Evolutionary conservation across 2,329 filamentous ascomycete species (phyloP), one percentile per base, ranked within the genome.

Genomic region (Pestalotiopsis sp.): DNA sequence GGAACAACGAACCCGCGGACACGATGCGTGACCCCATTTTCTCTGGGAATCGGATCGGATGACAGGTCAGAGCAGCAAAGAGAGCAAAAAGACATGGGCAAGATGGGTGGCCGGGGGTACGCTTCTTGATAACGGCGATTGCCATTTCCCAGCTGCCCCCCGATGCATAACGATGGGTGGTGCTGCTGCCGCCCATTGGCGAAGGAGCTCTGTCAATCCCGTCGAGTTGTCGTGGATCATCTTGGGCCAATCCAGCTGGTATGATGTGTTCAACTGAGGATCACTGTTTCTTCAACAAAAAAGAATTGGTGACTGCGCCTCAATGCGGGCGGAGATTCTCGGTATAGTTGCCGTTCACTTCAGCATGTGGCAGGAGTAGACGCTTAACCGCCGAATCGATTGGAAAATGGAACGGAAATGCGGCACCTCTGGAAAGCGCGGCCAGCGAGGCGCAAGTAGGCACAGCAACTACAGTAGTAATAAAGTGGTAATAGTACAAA

Each of bases 331-430:
- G 27, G 59, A 38, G 31, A 61, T 40, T 13, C 59, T 61, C 59
- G 59, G 59, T 20, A 36, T 61, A 12, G n/a, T 61, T 61, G 59
- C 59, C 59, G 59, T 61, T 61, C 13, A 61, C 23, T 12, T 20
- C n/a, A 23, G 17, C 17, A 58, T 20, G 56, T 13, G n/a, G 20
- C 45, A 52, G 17, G 45, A 20, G 11, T 4, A 36, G 25, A 17
- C 27, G 59, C 59, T 38, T 7, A 17, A 20, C 11, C 17, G 27
- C 5, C 25, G 31, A 20, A 27, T 3, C 17, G 20, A 61, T 20
- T 61, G 31, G 31, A n/a, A 20, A 40, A 7, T 14, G 7, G n/a
- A 13, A 38, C 59, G 59, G 59, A 61, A 61, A 36, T 38, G 9
- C 59, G 59, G 59, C 59, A 61, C 38, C 59, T 61, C 9, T 31